phyloP scores from a whole-genome alignment of 257 asterid genomes.

The Petunia secreta region DNA sequence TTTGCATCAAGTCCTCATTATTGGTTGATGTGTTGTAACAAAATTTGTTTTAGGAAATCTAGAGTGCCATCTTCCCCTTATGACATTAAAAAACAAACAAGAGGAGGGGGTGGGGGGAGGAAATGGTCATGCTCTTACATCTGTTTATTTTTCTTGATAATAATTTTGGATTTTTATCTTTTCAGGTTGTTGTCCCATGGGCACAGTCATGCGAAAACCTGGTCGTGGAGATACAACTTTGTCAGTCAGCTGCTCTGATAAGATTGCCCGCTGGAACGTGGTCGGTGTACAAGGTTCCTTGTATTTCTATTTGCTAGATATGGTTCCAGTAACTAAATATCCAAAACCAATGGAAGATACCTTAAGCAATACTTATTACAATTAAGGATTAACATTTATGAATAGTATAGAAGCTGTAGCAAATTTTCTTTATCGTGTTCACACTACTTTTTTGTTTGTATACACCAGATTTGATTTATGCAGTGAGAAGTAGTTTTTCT shows the following conservation, averaged over 20 bases:
- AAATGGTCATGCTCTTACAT: background rate
- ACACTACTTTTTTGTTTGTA: background rate
- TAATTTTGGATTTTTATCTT: constrained; percentile 18
- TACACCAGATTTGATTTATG: background rate
- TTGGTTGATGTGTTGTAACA: background rate
- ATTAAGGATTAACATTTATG: constrained; percentile 12
- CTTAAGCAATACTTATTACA: constrained; percentile 14
- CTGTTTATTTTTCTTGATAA: background rate
- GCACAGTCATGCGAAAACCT: constrained; percentile 90
- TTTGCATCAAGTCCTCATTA: background rate
- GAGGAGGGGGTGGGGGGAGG: background rate
- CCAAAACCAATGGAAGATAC: constrained; percentile 24
- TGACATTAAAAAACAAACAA: background rate
- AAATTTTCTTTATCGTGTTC: background rate
- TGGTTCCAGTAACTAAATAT: constrained; percentile 20
- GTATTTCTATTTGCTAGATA: constrained; percentile 27
- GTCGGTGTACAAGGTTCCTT: constrained; percentile 92
- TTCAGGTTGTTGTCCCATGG: constrained; percentile 42
- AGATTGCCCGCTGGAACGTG: constrained; percentile 94
- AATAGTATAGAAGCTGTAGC: constrained; percentile 4
- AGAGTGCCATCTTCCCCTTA: background rate
- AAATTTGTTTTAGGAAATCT: background rate
- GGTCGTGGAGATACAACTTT: constrained; percentile 96
- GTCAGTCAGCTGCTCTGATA: constrained; percentile 97
- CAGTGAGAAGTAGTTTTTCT: constrained; percentile 9